Base-by-base conservation (phyloP, 768 basidiomycete species). In the Clitopilus hobsonii region DNA sequence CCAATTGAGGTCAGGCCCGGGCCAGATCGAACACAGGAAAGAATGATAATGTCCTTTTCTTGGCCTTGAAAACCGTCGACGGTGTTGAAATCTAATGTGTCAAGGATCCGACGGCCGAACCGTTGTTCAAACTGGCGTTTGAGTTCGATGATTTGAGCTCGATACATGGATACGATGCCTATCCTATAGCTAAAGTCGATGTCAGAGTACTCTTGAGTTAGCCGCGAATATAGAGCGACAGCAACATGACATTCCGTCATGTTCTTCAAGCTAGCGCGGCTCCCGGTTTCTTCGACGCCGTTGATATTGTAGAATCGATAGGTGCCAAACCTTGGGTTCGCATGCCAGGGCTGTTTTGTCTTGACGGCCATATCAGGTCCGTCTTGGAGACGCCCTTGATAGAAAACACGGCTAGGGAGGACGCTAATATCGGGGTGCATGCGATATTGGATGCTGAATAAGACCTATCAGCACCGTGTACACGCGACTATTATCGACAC, bases 41-140 rank as follows among this genome's bases (percentile, higher is more conserved):
- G 78, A 60, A 99, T 98, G 71, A 99, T 96, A 52, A 99, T 83
- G 61, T 96, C 93, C 68, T 99, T 99, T 69, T 99, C 97, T 73
- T 99, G 97, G 49, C 97, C 97, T 69, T 99, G 97, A 65, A 98
- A 98, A 8, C 96, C 97, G 70, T 99, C 96, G 32, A 99, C 96
- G 0, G 97, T 98, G 66, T 97, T 90, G 74, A 99, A 98, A 63
- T 95, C 89, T 32, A 99, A 83, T 38, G 79, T 83, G 27, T 78
- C 77, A 0, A 87, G 62, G 20, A 97, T 83, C 22, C 83, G 78
- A 27, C 74, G 65, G 2, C 94, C 94, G 67, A 91, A 97, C 13
- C 80, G 78, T 53, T 76, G 70, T 45, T 77, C 73, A 62, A 99
- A 98, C 5, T 78, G 72, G 13, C 80, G 76, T 26, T 82, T 82